These are phyloP conservation scores for Leishmania guyanensis DNA, from an alignment of 208 protist species.

Conservation along the genomic window DNA sequence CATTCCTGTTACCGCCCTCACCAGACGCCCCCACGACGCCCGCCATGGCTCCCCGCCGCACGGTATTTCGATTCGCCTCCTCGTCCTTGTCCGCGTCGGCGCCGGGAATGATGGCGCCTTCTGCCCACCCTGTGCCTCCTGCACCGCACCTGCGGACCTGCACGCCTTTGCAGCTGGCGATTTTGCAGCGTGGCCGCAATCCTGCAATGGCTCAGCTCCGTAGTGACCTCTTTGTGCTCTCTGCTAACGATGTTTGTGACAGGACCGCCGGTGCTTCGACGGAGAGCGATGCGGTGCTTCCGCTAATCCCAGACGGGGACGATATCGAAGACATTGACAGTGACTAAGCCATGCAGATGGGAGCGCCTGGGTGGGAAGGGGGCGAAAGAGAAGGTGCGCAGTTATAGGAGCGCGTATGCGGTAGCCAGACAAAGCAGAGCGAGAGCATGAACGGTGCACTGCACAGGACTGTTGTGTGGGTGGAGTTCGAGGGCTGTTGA, in stretches of 20 bases:
- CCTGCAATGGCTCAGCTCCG: conserved; percentile 16
- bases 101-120: background rate
- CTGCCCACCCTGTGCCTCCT: background rate
- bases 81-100: conserved; percentile 4
- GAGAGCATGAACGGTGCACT: background rate
- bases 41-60: conserved; percentile 21
- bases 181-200: conserved; percentile 25
- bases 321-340: conserved; percentile 25
- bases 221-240: conserved; percentile 4
- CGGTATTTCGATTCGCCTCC: conserved; percentile 37
- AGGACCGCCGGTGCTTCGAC: background rate
- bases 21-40: background rate
- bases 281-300: background rate
- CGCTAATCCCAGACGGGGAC: conserved; percentile 27
- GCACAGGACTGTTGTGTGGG: background rate
- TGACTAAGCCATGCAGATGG: background rate
- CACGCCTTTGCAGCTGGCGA: conserved; percentile 25
- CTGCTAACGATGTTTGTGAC: no score
- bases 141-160: conserved; percentile 8
- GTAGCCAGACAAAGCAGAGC: background rate
- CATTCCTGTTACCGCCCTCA: background rate
- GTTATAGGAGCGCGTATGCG: background rate
- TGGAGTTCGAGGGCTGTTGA: background rate
- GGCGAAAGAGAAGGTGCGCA: background rate
- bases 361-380: background rate